Percentiles rank a stretch among this genome's conserved stretches.
Evolutionary conservation across 2,329 filamentous ascomycete species (phyloP).

Genomic region (Claviceps cyperi): DNA sequence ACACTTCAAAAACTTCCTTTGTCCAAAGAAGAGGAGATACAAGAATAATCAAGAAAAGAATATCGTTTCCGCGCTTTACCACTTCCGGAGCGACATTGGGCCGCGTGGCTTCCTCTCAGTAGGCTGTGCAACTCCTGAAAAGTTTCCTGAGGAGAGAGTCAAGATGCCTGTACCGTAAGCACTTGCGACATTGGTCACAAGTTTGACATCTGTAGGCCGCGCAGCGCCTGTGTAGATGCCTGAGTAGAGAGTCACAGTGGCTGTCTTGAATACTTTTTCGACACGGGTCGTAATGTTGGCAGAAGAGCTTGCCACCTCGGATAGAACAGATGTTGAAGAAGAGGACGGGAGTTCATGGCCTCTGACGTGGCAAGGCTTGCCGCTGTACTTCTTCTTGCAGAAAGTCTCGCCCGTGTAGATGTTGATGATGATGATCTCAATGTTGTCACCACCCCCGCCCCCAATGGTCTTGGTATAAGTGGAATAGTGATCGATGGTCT

Average conservation of each 20-base stretch:
- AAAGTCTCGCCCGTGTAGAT: constrained; percentile 15
- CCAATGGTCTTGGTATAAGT: constrained; percentile 13
- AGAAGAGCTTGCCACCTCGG: constrained; percentile 11
- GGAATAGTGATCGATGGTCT: constrained; percentile 8
- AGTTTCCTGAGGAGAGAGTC: constrained; percentile 11
- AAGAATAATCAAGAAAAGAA: no score
- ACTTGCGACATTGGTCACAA: constrained; percentile 19
- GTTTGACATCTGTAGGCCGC: constrained; percentile 4
- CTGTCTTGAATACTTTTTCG: constrained; percentile 22
- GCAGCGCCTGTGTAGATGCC: neutral
- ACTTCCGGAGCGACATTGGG: neutral
- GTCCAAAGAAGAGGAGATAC: no score
- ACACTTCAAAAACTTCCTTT: no score
- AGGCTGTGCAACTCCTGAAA: neutral
- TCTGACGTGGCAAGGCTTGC: constrained; percentile 11
- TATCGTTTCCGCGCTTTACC: neutral
- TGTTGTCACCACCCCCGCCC: constrained; percentile 12
- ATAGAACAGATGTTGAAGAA: constrained; percentile 1
- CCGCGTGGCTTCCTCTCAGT: constrained; percentile 1
- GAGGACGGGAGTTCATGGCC: constrained; percentile 1
- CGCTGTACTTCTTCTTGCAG: constrained; percentile 15
- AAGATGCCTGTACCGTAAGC: constrained; percentile 23
- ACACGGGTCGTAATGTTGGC: constrained; percentile 16
- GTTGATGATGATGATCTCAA: constrained; percentile 19
- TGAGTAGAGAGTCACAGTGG: constrained; percentile 16